Conservation (phyloP, 2,329 filamentous ascomycete genomes). For the Aspergillus bombycis region DNA sequence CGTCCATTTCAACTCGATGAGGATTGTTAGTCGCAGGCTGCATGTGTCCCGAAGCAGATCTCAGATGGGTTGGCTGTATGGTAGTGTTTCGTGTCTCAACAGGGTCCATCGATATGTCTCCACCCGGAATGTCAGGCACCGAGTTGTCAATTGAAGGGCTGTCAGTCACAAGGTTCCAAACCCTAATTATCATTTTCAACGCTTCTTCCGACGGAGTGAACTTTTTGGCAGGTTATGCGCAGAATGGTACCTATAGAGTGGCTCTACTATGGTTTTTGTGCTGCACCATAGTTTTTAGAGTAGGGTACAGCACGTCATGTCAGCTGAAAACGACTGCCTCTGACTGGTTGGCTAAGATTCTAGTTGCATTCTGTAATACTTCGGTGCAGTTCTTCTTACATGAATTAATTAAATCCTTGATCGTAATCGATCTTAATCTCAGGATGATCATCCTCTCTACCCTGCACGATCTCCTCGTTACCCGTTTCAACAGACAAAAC, state of each 20-base stretch:
- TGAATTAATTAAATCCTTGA: neutral
- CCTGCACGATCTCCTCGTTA: neutral
- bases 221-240: neutral
- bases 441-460: neutral
- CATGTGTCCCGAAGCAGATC: conserved; percentile 1
- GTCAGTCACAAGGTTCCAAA: neutral
- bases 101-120: neutral
- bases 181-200: neutral
- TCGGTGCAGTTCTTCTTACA: conserved; percentile 3
- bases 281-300: neutral
- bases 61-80: neutral
- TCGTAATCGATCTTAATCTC: conserved; percentile 4
- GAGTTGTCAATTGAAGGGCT: neutral
- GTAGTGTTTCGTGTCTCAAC: neutral
- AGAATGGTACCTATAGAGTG: neutral
- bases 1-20: neutral
- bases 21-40: neutral
- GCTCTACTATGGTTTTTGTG: neutral
- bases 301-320: conserved; percentile 2
- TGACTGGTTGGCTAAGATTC: conserved; percentile 1
- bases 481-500: neutral
- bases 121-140: neutral
- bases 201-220: neutral
- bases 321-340: neutral
- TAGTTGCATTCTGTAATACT: conserved; percentile 4